Evolutionary conservation across 2,329 filamentous ascomycete species (phyloP), one percentile per base, ranked within the genome.

Genomic region (Aureobasidium sp.): DNA sequence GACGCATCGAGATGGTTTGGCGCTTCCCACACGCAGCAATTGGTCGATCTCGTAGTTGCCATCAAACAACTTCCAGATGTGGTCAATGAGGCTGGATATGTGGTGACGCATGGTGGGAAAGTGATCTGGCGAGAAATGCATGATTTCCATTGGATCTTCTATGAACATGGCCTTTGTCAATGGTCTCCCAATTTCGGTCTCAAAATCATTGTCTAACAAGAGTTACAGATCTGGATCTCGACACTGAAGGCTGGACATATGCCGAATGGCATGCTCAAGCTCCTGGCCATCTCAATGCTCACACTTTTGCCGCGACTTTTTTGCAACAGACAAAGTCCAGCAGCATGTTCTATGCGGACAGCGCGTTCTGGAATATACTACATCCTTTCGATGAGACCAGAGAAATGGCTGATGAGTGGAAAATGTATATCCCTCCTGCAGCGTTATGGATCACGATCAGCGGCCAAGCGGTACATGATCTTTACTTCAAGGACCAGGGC

Each of bases 391-490:
- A 59, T 12, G 12, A 26, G 15, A 20, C 26, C 3, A 29, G 43
- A 27, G 43, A 20, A 20, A 59, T 37, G 34, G 29, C 55, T 7
- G 41, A 59, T 8, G 43, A 47, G 9, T 47, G 55, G 55, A 59
- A 59, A 5, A 59, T 59, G 55, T 59, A 27, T 8, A 37, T 59
- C 26, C 55, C 55, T 47, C 55, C 55, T 27, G 55, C 55, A 1
- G 20, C 29, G 4, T 32, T 29, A 6, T 59, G 43, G 43, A 47
- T 59, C 12, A 5, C 2, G 8, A 59, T 59, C 37, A 20, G 41
- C 13, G 55, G 55, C 0, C n/a, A 59, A n/a, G 29, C 27, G 20
- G 10, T 59, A 24, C 3, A 24, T 47, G 20, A 39, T 10, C 9
- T 27, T 17, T 48, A 13, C 13, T 47, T 29, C 8, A 32, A 27